A percentile compares a stretch with the other conserved stretches of the same genome.
phyloP scores from a whole-genome alignment of 805 yeast species.

The Candida ovalis region DNA sequence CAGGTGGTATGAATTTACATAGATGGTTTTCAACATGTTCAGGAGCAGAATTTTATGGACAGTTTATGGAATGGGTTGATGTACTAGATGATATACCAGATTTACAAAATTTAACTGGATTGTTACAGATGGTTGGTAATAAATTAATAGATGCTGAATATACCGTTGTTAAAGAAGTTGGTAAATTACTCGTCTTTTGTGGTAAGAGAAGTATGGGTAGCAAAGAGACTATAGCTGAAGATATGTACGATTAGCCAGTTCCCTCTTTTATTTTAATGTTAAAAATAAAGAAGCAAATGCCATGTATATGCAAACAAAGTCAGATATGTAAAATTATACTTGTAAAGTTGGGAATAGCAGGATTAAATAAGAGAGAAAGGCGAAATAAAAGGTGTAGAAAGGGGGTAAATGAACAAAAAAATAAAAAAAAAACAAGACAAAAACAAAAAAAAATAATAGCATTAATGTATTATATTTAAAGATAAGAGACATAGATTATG shows the following conservation, averaged over 20 bases:
- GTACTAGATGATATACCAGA: slow-evolving; percentile 37
- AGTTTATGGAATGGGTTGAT: slow-evolving; percentile 39
- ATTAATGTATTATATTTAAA: not conserved
- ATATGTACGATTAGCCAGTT: slow-evolving; percentile 47
- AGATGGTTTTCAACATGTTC: slow-evolving; percentile 31
- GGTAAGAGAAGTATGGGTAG: slow-evolving; percentile 51
- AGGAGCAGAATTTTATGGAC: slow-evolving; percentile 38
- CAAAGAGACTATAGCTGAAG: slow-evolving; percentile 41
- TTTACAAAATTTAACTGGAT: slow-evolving; percentile 52
- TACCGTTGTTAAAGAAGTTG: slow-evolving; percentile 56
- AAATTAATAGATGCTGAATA: slow-evolving; percentile 42
- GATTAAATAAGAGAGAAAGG: not conserved
- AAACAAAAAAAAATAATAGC: not conserved
- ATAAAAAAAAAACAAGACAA: not conserved
- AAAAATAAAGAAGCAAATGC: not conserved
- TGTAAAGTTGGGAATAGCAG: not conserved
- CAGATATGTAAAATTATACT: not conserved
- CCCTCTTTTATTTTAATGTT: no score
- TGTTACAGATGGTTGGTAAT: slow-evolving; percentile 44
- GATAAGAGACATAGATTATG: not conserved
- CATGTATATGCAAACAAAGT: no score
- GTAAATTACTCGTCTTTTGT: slow-evolving; percentile 50
- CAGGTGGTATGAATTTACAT: slow-evolving; percentile 31
- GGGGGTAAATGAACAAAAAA: not conserved
- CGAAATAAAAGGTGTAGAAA: not conserved